Evolutionary conservation across 805 yeast species (phyloP).

Genomic region (Candida andamanensis): DNA sequence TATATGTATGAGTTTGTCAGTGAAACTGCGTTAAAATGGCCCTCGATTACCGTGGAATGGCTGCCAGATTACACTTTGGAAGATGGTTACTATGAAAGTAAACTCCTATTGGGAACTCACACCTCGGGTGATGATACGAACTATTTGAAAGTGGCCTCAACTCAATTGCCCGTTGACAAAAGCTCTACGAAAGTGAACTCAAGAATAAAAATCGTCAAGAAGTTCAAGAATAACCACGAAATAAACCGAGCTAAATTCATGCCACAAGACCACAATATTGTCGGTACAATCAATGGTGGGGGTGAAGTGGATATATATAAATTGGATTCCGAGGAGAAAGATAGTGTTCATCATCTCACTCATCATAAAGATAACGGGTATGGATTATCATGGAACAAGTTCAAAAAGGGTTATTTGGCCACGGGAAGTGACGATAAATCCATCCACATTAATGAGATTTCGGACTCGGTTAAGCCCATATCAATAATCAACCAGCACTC

Average conservation of each 20-base stretch:
- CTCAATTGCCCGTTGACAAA: constrained; percentile 44
- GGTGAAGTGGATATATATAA: constrained; percentile 60
- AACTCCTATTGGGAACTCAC: constrained; percentile 64
- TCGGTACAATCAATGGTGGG: constrained; percentile 64
- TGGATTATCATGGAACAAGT: constrained; percentile 64
- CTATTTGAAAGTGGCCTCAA: constrained; percentile 59
- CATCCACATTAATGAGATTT: constrained; percentile 57
- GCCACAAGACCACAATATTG: constrained; percentile 52
- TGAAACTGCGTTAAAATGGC: constrained; percentile 79
- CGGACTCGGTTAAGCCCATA: constrained; percentile 10
- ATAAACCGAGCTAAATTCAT: constrained; percentile 67
- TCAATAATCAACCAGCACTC: constrained; percentile 28
- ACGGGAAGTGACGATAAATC: constrained; percentile 65
- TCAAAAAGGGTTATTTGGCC: constrained; percentile 43
- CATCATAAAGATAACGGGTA: constrained; percentile 64
- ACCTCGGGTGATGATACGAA: constrained; percentile 66
- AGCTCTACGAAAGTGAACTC: constrained; percentile 39
- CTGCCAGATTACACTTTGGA: constrained; percentile 39
- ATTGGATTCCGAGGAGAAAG: constrained; percentile 19
- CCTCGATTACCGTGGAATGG: constrained; percentile 78
- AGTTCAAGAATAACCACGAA: constrained; percentile 58
- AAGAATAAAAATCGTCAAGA: constrained; percentile 55
- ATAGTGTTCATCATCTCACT: constrained; percentile 17
- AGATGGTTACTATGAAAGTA: constrained; percentile 37
- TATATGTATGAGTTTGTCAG: constrained; percentile 79